These are phyloP conservation scores for Phycomyces nitens DNA, from an alignment of 192 early-diverging fungal genomes.

Conservation along the genomic window DNA sequence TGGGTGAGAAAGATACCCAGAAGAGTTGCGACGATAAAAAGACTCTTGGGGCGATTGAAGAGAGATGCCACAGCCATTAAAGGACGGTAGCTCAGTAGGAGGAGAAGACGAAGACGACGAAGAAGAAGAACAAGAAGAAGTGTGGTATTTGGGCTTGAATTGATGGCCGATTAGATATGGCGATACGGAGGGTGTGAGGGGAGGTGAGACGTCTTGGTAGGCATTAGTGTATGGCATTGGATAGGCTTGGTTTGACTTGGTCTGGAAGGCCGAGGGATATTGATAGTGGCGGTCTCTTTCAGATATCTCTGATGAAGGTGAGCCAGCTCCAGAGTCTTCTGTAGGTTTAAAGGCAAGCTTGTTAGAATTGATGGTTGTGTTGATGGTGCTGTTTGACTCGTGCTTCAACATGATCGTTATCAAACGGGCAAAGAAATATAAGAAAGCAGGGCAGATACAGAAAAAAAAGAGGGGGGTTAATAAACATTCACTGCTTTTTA, in stretches of 20 bases:
- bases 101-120: too few relatives aligned
- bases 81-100: too few relatives aligned
- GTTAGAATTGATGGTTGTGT: too few relatives aligned
- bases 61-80: background rate
- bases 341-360: too few relatives aligned
- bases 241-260: too few relatives aligned
- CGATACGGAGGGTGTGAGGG: constrained; percentile 16
- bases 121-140: too few relatives aligned
- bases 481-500: constrained; percentile 4
- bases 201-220: constrained; percentile 11
- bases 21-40: background rate
- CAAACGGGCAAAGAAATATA: background rate
- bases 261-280: too few relatives aligned
- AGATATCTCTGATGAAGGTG: too few relatives aligned
- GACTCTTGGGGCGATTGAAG: background rate
- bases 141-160: too few relatives aligned
- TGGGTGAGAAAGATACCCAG: background rate
- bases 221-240: background rate
- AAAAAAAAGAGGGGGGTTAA: background rate
- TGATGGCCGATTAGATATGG: background rate
- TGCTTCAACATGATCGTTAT: background rate
- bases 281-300: too few relatives aligned
- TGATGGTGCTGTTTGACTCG: too few relatives aligned
- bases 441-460: constrained; percentile 2
- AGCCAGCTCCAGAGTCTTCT: too few relatives aligned